phyloP scores from a whole-genome alignment of 2,329 filamentous ascomycete genomes.

The Colletotrichum orchidophilum region DNA sequence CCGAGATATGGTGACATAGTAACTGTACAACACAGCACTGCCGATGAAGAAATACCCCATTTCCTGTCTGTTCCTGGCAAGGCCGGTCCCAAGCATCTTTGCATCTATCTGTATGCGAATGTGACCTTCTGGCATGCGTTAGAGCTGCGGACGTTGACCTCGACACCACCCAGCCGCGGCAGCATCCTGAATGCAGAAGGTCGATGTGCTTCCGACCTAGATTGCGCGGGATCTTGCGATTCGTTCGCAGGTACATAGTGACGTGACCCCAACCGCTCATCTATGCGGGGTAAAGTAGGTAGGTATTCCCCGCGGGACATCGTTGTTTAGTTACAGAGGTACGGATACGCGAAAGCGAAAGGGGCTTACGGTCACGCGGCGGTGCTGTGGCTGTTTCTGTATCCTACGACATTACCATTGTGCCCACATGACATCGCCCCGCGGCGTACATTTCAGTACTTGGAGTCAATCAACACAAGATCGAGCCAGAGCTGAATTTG shows the following conservation, averaged over 20 bases:
- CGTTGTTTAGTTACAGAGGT: conserved; percentile 4
- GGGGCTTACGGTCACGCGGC: background rate
- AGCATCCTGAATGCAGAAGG: background rate
- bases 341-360: background rate
- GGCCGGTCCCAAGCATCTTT: background rate
- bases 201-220: background rate
- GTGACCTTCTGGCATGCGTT: background rate
- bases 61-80: background rate
- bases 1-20: background rate
- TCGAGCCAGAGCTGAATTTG: no score
- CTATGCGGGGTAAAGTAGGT: background rate
- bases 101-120: background rate
- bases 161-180: background rate
- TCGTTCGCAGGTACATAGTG: background rate
- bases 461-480: background rate
- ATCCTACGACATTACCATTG: no score
- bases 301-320: background rate
- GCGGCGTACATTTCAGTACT: background rate
- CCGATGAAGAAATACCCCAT: conserved; percentile 13
- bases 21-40: conserved; percentile 12
- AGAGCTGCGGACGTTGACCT: background rate
- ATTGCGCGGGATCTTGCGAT: background rate
- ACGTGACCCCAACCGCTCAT: background rate
- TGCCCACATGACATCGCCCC: no score
- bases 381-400: background rate